Evolutionary conservation across 495 filamentous ascomycete genomes (phyloP).

Genomic region (Thermothielavioides terrestris): DNA sequence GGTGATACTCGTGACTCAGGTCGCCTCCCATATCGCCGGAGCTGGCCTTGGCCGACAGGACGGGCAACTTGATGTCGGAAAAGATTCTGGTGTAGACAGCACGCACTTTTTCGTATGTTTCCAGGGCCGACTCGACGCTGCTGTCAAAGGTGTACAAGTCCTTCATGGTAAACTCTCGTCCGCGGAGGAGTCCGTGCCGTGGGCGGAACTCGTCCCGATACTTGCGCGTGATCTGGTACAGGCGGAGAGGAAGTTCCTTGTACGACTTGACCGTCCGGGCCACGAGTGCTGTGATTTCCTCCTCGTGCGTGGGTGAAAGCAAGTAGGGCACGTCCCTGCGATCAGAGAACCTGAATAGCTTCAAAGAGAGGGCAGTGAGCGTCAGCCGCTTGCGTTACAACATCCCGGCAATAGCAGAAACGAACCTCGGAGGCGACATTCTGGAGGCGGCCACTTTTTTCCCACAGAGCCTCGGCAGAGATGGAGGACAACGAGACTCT

Average conservation of each 20-base stretch:
- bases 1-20: conserved; percentile 90
- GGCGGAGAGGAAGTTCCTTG: conserved; percentile 72
- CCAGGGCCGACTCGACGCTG: conserved; percentile 52
- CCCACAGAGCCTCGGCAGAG: conserved; percentile 79
- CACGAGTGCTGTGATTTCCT: conserved; percentile 84
- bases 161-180: conserved; percentile 94
- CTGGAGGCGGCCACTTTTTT: conserved; percentile 41
- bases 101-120: conserved; percentile 68
- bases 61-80: conserved; percentile 73
- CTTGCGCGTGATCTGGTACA: conserved; percentile 92
- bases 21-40: conserved; percentile 94
- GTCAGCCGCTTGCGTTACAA: not conserved
- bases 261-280: conserved; percentile 69
- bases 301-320: conserved; percentile 90
- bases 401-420: not conserved
- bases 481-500: conserved; percentile 83
- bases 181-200: conserved; percentile 79
- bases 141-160: conserved; percentile 95
- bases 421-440: conserved; percentile 35
- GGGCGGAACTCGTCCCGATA: conserved; percentile 89
- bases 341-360: conserved; percentile 78
- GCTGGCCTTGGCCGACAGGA: conserved; percentile 76
- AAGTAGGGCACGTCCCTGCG: conserved; percentile 67
- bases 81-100: conserved; percentile 67
- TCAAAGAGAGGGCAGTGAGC: conserved; percentile 7